Base-by-base conservation (phyloP, 768 basidiomycete species). In the Lentinula boryana region DNA sequence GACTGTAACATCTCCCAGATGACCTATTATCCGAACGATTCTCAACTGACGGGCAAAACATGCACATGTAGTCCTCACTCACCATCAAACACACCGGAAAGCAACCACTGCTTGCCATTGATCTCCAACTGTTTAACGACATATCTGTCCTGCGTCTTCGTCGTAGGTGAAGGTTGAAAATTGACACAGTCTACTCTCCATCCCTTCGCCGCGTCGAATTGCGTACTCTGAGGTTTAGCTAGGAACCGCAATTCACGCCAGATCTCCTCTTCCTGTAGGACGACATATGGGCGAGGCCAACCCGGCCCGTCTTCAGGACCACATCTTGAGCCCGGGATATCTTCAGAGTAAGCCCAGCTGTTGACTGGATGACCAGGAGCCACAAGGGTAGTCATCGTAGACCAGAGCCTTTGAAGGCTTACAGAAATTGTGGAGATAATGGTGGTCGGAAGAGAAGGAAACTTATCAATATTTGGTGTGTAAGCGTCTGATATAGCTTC, bases 1-100 rank as follows among this genome's bases (percentile, higher is more conserved):
- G 15, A 87, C 87, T 0, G 86, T 87, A 62, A 83, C 82, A 68
- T 87, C 85, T 33, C 87, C 87, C 23, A 87, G 77, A 69, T 88
- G 87, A 52, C 87, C 86, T 87, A 65, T 0, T 48, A 62, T 58
- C 36, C 50, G 49, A 62, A 60, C 48, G 56, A 65, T 32, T 53
- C 44, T 18, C 21, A 5, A 40, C 32, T 10, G 3, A 18, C 7
- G 60, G 40, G 60, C 41, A 62, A 44, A 18, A 27, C 31, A 23
- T 38, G 7, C 9, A 40, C n/a, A 41, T 41, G 38, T 46, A 62
- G 10, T 57, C 57, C 58, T 36, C n/a, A 68, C 84, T 62, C 65
- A 83, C 87, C 87, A 69, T 88, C 87, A 66, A 88, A 88, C 38
- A 88, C 85, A 51, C 84, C 87, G 1, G 84, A 85, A 63, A 88